phyloP scores from a whole-genome alignment of 768 basidiomycete species.

The Lactarius sanguifluus region DNA sequence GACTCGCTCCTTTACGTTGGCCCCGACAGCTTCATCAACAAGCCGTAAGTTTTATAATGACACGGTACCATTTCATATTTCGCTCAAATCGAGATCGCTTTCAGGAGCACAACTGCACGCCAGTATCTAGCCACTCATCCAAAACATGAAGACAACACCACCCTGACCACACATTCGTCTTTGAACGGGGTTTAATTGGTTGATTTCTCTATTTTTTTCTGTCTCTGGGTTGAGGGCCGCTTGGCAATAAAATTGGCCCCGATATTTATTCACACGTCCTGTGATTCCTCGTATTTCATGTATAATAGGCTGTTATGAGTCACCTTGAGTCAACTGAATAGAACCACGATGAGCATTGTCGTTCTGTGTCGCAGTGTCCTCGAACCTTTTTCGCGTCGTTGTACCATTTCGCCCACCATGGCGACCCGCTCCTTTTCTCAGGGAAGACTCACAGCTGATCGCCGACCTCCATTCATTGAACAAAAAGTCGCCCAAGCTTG shows the following conservation, averaged over 20 bases:
- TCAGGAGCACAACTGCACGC: constrained; percentile 12
- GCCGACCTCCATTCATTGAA: constrained; percentile 52
- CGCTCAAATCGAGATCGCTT: background rate
- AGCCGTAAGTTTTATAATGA: constrained; percentile 43
- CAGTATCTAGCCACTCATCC: constrained; percentile 5
- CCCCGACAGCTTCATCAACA: constrained; percentile 53
- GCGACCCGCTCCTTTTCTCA: constrained; percentile 30
- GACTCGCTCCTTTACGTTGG: constrained; percentile 58
- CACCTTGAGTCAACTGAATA: background rate
- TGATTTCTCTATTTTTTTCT: background rate
- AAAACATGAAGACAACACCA: background rate
- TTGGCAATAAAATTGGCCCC: background rate
- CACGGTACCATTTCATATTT: too few relatives aligned
- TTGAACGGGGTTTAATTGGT: background rate
- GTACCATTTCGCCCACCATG: constrained; percentile 28
- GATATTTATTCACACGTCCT: background rate
- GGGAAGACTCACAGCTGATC: constrained; percentile 61
- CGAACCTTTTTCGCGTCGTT: background rate
- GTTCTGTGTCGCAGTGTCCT: background rate
- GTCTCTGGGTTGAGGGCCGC: background rate
- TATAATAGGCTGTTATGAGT: background rate
- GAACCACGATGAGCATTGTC: background rate
- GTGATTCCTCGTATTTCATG: background rate
- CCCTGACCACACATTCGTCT: background rate
- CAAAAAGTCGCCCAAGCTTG: constrained; percentile 59